Conservation (phyloP, 352 stramenopile genomes). For the Pythium brassicae region DNA sequence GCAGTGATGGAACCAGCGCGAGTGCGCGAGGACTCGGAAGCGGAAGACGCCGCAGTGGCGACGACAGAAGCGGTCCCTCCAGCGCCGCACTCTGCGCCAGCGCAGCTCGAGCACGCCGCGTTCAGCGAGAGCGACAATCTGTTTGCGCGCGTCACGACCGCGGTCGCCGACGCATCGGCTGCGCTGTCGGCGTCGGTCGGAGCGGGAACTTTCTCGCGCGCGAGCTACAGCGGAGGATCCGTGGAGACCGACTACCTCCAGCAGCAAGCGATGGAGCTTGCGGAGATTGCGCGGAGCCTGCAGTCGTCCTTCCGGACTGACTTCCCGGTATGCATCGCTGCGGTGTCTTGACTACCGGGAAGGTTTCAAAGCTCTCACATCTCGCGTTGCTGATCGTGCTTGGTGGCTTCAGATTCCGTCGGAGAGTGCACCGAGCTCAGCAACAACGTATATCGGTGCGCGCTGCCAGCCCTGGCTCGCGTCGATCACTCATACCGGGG, state of each 20-base stretch:
- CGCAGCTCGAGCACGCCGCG: slow-evolving; percentile 4
- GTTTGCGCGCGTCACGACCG: not conserved
- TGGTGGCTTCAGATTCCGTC: not conserved
- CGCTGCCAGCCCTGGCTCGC: not conserved
- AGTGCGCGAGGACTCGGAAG: slow-evolving; percentile 6
- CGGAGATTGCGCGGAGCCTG: slow-evolving; percentile 55
- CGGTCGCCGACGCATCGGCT: slow-evolving; percentile 19
- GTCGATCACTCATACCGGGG: not conserved
- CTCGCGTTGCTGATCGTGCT: not conserved
- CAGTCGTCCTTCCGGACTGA: slow-evolving; percentile 42
- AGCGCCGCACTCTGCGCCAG: slow-evolving; percentile 13
- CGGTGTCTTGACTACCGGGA: not conserved
- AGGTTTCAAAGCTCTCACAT: not conserved
- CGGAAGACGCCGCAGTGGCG: slow-evolving; percentile 7
- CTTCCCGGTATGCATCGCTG: slow-evolving; percentile 4
- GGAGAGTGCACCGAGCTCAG: slow-evolving; percentile 28
- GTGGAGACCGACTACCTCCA: slow-evolving; percentile 44
- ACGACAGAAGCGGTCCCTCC: not conserved
- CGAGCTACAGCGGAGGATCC: slow-evolving; percentile 7
- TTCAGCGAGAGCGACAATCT: slow-evolving; percentile 6
- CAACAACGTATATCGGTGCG: slow-evolving; percentile 23
- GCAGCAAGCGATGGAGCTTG: slow-evolving; percentile 59
- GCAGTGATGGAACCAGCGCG: not conserved
- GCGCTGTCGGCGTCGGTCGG: slow-evolving; percentile 7
- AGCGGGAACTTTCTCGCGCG: slow-evolving; percentile 18